phyloP scores from a whole-genome alignment of 805 yeast species.

The Yamadazyma sp. region DNA sequence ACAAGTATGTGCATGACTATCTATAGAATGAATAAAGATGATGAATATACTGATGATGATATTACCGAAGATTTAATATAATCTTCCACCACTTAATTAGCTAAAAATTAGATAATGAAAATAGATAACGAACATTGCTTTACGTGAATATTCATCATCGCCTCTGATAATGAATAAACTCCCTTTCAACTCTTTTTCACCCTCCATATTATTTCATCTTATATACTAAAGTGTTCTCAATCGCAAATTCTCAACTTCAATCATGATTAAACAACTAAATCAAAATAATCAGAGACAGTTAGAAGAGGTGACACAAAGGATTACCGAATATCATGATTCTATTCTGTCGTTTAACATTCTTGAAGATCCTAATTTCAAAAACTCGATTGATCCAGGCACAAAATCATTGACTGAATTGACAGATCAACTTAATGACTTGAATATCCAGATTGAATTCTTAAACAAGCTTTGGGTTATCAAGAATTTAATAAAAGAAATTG shows the following conservation, averaged over 20 bases:
- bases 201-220: too few species aligned
- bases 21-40: conserved; percentile 48
- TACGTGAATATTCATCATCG: too few species aligned
- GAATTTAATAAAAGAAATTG: conserved; percentile 23
- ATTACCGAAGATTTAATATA: conserved; percentile 39
- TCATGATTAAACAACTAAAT: conserved; percentile 10
- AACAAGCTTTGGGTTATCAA: conserved; percentile 26
- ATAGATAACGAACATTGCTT: too few species aligned
- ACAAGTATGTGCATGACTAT: conserved; percentile 46
- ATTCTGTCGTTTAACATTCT: conserved; percentile 15
- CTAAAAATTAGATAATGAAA: not conserved
- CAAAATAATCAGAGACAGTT: conserved; percentile 4
- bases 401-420: conserved; percentile 14
- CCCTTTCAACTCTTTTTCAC: too few species aligned
- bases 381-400: conserved; percentile 1
- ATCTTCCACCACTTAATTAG: not conserved
- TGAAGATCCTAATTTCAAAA: conserved; percentile 17
- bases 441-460: conserved; percentile 13
- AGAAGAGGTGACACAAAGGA: conserved; percentile 3
- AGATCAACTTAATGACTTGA: conserved; percentile 7
- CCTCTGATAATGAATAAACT: too few species aligned
- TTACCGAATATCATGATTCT: conserved; percentile 10
- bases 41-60: conserved; percentile 43
- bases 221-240: too few species aligned
- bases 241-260: too few species aligned